phyloP scores from a whole-genome alignment of 2,329 filamentous ascomycete genomes.

The Sporothrix humicola region DNA sequence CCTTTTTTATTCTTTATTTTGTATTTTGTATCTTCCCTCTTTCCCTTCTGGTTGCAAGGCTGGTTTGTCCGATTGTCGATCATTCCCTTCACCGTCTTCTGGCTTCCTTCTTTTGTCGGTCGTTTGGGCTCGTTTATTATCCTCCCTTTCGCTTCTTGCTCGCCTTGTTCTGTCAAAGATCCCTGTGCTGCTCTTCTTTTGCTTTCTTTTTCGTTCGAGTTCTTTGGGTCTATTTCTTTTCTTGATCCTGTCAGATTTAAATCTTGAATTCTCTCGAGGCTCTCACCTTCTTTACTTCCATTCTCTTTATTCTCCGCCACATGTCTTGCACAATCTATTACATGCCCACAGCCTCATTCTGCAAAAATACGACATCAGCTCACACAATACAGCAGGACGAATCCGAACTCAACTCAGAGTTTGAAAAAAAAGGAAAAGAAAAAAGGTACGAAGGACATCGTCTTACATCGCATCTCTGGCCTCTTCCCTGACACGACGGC shows the following conservation, averaged over 20 bases:
- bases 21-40: neutral
- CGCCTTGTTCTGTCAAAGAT: neutral
- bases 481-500: neutral
- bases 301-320: neutral
- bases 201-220: neutral
- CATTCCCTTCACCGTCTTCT: conserved; percentile 5
- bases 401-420: no score
- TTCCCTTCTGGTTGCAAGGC: neutral
- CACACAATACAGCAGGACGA: neutral
- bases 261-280: neutral
- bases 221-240: neutral
- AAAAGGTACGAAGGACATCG: neutral
- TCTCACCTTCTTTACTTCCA: neutral
- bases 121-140: neutral
- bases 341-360: conserved; percentile 6
- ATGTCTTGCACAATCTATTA: neutral
- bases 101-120: neutral
- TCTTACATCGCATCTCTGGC: neutral
- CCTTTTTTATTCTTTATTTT: no score
- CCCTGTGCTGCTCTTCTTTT: neutral
- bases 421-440: neutral
- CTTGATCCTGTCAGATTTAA: neutral
- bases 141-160: neutral
- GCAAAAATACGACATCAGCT: neutral
- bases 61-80: conserved; percentile 10